Conservation (phyloP, 2,329 filamentous ascomycete genomes). For the Alternaria sp. region DNA sequence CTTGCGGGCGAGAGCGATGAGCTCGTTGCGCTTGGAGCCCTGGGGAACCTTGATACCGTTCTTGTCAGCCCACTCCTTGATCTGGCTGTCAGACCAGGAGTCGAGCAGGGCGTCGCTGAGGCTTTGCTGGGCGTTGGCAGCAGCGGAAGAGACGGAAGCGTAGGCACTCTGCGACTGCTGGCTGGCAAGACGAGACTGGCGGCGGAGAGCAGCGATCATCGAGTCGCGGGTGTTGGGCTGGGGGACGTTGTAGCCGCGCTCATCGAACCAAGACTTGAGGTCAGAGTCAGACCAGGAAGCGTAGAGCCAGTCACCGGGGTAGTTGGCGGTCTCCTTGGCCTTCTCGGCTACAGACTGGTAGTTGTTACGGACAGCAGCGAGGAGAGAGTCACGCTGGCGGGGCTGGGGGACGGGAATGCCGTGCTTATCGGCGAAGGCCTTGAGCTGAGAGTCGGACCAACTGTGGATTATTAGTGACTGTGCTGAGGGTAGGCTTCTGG, state of each 20-base stretch:
- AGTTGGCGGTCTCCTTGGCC: conserved; percentile 76
- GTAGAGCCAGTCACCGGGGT: conserved; percentile 96
- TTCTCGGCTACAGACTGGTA: conserved; percentile 81
- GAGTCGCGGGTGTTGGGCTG: conserved; percentile 86
- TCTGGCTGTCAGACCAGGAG: conserved; percentile 84
- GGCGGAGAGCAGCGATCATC: conserved; percentile 85
- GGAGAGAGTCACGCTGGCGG: conserved; percentile 79
- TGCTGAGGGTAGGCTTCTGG: neutral
- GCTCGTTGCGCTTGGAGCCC: conserved; percentile 87
- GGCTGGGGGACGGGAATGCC: conserved; percentile 87
- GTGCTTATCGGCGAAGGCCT: conserved; percentile 89
- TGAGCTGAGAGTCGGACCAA: conserved; percentile 92
- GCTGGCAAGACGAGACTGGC: conserved; percentile 83
- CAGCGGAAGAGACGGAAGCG: conserved; percentile 54
- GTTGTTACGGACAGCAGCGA: conserved; percentile 78
- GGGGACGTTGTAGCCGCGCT: conserved; percentile 82
- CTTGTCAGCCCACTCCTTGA: conserved; percentile 94
- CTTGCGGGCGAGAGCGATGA: conserved; percentile 88
- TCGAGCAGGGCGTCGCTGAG: conserved; percentile 85
- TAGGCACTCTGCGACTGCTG: conserved; percentile 66
- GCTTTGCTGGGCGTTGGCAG: conserved; percentile 69
- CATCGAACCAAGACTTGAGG: conserved; percentile 91
- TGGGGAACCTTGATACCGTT: conserved; percentile 90
- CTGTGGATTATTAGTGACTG: conserved; percentile 58
- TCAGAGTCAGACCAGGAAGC: conserved; percentile 91